Percentiles rank a stretch among this genome's conserved stretches.
Evolutionary conservation across 257 asterid species (phyloP).

Genomic region (Phtheirospermum japonicum): DNA sequence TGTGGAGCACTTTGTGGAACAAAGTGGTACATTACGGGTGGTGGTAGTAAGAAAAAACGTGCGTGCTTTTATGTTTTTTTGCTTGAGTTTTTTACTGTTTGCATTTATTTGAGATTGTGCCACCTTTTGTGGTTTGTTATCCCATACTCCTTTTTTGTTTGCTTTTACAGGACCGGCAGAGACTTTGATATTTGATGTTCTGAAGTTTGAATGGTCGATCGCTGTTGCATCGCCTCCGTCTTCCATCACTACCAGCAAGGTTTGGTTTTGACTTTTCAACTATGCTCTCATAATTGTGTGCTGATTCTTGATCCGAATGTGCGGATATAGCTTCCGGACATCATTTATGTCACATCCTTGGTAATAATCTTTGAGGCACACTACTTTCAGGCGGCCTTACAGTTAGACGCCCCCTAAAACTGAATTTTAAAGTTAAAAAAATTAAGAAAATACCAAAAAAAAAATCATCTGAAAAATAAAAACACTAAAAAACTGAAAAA

Average conservation of each 20-base stretch:
- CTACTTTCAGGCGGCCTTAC: too few species aligned
- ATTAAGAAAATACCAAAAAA: too few species aligned
- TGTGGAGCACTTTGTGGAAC: conserved; percentile 93
- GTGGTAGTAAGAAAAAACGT: conserved; percentile 94
- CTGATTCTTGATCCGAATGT: too few species aligned
- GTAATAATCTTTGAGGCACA: too few species aligned
- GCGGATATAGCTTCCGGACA: too few species aligned
- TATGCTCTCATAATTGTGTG: conserved; percentile 20
- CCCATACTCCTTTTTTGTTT: conserved; percentile 10
- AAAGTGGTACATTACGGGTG: conserved; percentile 96
- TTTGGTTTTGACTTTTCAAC: conserved; percentile 27
- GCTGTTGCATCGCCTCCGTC: conserved; percentile 75
- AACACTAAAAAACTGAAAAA: too few species aligned
- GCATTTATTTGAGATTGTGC: conserved; percentile 8
- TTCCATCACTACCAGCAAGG: conserved; percentile 88
- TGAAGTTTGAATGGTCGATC: conserved; percentile 88
- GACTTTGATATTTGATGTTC: conserved; percentile 79
- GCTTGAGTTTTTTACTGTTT: conserved; percentile 20
- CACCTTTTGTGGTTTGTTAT: conserved; percentile 18
- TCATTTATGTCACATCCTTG: too few species aligned
- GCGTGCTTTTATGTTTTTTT: conserved; percentile 32
- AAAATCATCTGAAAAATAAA: too few species aligned
- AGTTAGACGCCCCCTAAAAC: not conserved
- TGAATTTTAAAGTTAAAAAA: too few species aligned
- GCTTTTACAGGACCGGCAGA: conserved; percentile 74